Percentiles rank a stretch among this genome's conserved stretches.
phyloP scores from a whole-genome alignment of 495 filamentous ascomycete species.

The Tuber borchii region DNA sequence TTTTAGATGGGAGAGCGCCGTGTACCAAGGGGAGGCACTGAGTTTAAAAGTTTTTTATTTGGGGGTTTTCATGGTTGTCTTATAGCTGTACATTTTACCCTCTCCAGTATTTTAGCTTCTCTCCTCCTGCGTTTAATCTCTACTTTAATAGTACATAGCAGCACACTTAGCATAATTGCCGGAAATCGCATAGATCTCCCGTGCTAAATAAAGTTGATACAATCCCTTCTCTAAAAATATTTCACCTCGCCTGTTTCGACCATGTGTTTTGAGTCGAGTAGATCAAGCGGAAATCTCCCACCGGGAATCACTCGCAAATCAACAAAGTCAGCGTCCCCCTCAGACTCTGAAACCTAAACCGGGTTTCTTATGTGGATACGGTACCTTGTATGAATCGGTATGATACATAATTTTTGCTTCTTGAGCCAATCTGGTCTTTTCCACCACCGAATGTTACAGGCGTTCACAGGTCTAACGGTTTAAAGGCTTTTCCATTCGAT shows the following conservation, averaged over 20 bases:
- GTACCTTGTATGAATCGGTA: neutral
- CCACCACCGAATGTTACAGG: neutral
- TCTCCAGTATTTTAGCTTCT: constrained; percentile 4
- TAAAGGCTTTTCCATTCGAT: neutral
- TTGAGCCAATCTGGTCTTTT: neutral
- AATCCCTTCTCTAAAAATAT: constrained; percentile 2
- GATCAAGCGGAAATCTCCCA: neutral
- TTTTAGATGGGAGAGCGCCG: neutral
- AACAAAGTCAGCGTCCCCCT: neutral
- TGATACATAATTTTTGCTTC: neutral
- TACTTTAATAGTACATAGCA: neutral
- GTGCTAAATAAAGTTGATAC: neutral
- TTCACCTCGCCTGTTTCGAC: neutral
- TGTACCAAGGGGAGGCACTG: neutral
- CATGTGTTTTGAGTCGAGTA: neutral
- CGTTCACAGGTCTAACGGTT: neutral
- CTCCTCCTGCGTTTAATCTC: neutral
- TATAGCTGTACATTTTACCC: neutral
- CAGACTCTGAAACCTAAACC: neutral
- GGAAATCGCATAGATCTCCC: neutral
- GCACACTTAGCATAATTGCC: neutral
- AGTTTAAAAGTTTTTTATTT: neutral
- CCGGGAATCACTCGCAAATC: neutral
- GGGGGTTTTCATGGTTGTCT: neutral
- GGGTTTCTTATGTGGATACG: neutral